Evolutionary conservation across 257 asterid genomes (phyloP), one percentile per base, ranked within the genome.

Genomic region (Capsicum baccatum): DNA sequence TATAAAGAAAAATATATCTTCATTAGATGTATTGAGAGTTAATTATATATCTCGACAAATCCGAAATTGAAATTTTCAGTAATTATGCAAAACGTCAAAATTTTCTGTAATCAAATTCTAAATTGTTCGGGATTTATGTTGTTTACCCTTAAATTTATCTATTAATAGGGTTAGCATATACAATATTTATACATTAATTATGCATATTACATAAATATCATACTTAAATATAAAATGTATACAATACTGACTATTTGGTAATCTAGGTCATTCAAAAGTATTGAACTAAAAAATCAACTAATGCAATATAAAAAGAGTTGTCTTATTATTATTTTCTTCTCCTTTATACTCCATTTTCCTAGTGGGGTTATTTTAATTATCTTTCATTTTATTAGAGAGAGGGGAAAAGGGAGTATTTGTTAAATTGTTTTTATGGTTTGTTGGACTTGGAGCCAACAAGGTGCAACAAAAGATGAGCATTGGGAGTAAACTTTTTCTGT

Each of bases 401-500:
- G 42, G 5, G 70, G 16, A 33, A 33, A 64, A 64, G 44, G 44
- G 37, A 6, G 63, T 52, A 52, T 10, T 14, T 79, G 62, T 3
- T 39, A 56, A 13, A 26, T 1, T 70, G n/a, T 64, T 78, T 47
- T 39, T 52, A 70, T 78, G 47, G 60, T 56, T 69, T 37, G 33
- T 26, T 26, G 33, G 33, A 26, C 33, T 26, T 26, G 33, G 1
- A 69, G 80, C 37, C 76, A 66, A 86, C 86, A 59, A 79, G 50
- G 79, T 79, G 76, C 58, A 58, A 79, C 26, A 50, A 83, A 71
- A 58, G 10, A 35, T 71, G 56, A 74, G n/a, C 17, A 48, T 83
- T 60, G 89, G 85, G 85, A 52, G 80, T 6, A 48, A 66, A 57
- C 67, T 33, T 79, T 69, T 60, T n/a, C 35, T 58, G 85, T 83